phyloP scores from a whole-genome alignment of 1,139 yeast genomes.

The Taphrina deformans region DNA sequence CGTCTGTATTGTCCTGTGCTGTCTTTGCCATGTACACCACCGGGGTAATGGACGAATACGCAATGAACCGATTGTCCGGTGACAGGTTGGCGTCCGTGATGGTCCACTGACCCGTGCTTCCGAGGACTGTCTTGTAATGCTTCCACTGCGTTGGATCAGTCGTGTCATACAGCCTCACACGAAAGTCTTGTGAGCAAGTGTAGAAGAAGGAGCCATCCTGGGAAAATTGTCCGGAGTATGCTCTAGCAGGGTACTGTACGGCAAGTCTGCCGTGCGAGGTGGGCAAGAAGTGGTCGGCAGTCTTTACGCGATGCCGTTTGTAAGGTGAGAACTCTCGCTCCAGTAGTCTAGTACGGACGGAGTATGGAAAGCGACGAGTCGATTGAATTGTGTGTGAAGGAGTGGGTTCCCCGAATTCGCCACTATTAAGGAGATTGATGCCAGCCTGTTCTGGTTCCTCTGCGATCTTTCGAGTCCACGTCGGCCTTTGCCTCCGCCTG shows the following conservation, averaged over 20 bases:
- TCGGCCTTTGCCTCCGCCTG: not conserved
- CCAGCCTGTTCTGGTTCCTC: conserved; percentile 35
- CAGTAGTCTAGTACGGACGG: conserved; percentile 35
- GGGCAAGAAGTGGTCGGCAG: conserved; percentile 36
- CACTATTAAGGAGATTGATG: conserved; percentile 37
- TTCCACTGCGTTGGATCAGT: conserved; percentile 39
- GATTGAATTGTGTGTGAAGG: conserved; percentile 31
- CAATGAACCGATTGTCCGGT: conserved; percentile 40
- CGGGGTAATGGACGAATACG: conserved; percentile 40
- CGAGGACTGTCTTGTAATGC: conserved; percentile 38
- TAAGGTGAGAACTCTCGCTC: conserved; percentile 34
- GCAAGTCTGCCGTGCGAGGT: conserved; percentile 31
- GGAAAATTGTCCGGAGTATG: conserved; percentile 44
- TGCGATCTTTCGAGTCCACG: conserved; percentile 3
- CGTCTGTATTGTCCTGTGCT: conserved; percentile 36
- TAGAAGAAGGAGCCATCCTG: conserved; percentile 43
- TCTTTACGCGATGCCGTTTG: conserved; percentile 33
- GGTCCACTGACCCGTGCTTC: conserved; percentile 43
- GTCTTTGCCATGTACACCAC: conserved; percentile 40
- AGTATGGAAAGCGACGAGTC: conserved; percentile 35
- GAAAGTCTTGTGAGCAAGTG: conserved; percentile 43
- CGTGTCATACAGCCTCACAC: conserved; percentile 42
- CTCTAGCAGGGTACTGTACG: conserved; percentile 40
- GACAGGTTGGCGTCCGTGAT: conserved; percentile 44
- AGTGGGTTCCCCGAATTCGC: conserved; percentile 37